Base-by-base conservation (phyloP, 1,284 basidiomycete genomes). In the Xerocomus cyaneibrunnescens region DNA sequence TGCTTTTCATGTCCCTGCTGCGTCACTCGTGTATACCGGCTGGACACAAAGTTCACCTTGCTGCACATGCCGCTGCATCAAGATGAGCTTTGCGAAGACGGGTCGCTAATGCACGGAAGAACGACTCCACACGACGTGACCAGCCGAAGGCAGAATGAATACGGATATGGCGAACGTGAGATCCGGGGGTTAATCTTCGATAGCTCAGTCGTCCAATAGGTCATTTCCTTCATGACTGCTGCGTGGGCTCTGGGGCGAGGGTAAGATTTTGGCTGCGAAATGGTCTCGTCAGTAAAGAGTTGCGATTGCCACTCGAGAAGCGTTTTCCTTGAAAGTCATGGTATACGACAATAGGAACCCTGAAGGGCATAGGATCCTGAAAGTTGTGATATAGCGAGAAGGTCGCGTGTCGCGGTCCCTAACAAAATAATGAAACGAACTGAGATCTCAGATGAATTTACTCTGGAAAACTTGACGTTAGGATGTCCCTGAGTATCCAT, bases 61-160 rank as follows among this genome's bases (percentile, higher is more conserved):
- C 35, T 16, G 30, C 48, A n/a, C n/a, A 45, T n/a, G 12, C 31
- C 17, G 41, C 28, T 58, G 54, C 57, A 48, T 48, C 51, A 52
- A 62, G 60, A 51, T 52, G 62, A 42, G 54, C 50, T 61, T 59
- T 61, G 60, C 44, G 52, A 53, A 39, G 42, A 45, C 41, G 22
- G 31, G 45, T 30, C 14, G 1, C 17, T 23, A 30, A 21, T 27
- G 31, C 44, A 19, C 22, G 17, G 35, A 23, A 40, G 8, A 28
- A 31, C 12, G 8, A 19, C 16, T 37, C 25, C 16, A 35, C 12
- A 16, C 14, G 22, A 31, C 45, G 35, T 7, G 32, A 40, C n/a
- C 2, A 40, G 12, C 37, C 13, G 4, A 25, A 37, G 17, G 39
- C 13, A 30, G 22, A 16, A 31, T 22, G 38, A 10, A 21, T n/a